phyloP scores from a whole-genome alignment of 768 basidiomycete genomes.

The Kwoniella dejecticola region DNA sequence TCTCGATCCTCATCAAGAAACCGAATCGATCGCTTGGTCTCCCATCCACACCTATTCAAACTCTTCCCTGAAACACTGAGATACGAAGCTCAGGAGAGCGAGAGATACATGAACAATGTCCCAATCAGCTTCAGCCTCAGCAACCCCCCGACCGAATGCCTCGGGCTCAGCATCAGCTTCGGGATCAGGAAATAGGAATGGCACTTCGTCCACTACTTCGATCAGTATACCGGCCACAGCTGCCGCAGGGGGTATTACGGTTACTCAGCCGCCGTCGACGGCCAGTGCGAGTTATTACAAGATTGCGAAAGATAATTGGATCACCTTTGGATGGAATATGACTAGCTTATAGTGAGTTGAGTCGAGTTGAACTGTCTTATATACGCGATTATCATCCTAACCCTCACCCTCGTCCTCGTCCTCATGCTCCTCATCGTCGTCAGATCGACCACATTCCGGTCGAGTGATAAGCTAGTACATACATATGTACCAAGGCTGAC shows the following conservation, averaged over 20 bases:
- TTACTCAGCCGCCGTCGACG: constrained; percentile 71
- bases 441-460: too few species aligned
- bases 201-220: constrained; percentile 22
- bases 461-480: too few species aligned
- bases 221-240: constrained; percentile 54
- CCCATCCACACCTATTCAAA: too few species aligned
- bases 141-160: not conserved
- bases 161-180: constrained; percentile 12
- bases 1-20: too few species aligned
- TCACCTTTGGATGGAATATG: constrained; percentile 92
- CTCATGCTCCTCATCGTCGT: too few species aligned
- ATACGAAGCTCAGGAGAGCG: too few species aligned
- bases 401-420: too few species aligned
- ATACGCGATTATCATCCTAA: too few species aligned
- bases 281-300: constrained; percentile 80
- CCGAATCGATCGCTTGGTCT: too few species aligned
- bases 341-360: constrained; percentile 64
- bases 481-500: too few species aligned
- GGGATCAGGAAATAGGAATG: not conserved
- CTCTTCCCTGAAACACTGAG: too few species aligned
- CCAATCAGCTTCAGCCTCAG: constrained; percentile 7
- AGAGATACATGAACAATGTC: not conserved
- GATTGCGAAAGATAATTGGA: constrained; percentile 69
- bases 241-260: constrained; percentile 52
- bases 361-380: not conserved